Evolutionary conservation across 306 rosid genomes (phyloP), one percentile per base, ranked within the genome.

Genomic region (Lathyrus sativus): DNA sequence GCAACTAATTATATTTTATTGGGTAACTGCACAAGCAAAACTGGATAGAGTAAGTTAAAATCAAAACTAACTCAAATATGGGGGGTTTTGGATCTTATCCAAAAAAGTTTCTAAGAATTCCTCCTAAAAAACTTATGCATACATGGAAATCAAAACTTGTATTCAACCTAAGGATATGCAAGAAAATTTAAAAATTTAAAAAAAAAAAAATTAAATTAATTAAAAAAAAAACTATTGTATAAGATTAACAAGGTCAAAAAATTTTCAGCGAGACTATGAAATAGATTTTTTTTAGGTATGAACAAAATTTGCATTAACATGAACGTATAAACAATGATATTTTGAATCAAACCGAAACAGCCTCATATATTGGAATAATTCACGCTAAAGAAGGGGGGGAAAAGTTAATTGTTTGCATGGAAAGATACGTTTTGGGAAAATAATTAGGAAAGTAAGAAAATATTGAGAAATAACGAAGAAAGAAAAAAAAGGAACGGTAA

Each of bases 101-200:
- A 46, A 46, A 46, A 46, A 45, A 45, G 0, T 6, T 50, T 50
- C 11, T 3, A 17, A 50, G 1, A 51, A 51, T 1, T 19, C 31
- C 13, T 51, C 31, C 58, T 19, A 51, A 5, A 31, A 24, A 24
- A 54, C 60, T 7, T 24, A 54, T 54, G 35, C 35, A 11, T 14
- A 55, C 26, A 26, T 10, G 15, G 51, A 54, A 69, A 41, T 14
- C 44, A 70, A 61, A 70, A 62, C 41, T 44, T 45, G 64, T 38
- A 56, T 55, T 54, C 10, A 61, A 51, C 65, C 31, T 51, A 61
- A 26, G 8, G 28, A 5, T 26, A 61, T 13, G 38, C 64, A 33
- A 3, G 31, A 57, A 67, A 74, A 59, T 13, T 57, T 35, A 57
- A n/a, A 45, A 37, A 45, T n/a, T n/a, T n/a, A n/a, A n/a, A n/a